Percentiles rank a stretch among this genome's conserved stretches.
These are phyloP conservation scores for Fusarium sp. DNA, from an alignment of 2,329 filamentous ascomycete genomes.

Conservation along the genomic window DNA sequence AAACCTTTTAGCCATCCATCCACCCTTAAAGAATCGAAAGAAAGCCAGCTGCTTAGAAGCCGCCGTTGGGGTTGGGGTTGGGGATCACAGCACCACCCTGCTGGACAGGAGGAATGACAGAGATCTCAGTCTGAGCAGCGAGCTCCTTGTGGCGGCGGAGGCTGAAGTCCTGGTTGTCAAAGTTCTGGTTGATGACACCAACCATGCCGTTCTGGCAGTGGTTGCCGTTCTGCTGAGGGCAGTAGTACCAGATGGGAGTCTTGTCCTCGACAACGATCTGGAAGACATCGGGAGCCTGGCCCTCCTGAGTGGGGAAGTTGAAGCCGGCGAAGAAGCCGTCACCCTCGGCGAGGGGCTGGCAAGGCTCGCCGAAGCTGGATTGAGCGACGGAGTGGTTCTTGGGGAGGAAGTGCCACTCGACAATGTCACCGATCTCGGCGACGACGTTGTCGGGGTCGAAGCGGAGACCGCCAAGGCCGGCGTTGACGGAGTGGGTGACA, in stretches of 20 bases:
- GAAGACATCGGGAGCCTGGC: conserved; percentile 57
- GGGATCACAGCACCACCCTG: conserved; percentile 53
- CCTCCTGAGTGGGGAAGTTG: conserved; percentile 51
- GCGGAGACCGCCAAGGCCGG: conserved; percentile 56
- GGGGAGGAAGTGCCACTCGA: conserved; percentile 68
- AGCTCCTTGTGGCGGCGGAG: conserved; percentile 52
- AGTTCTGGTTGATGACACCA: conserved; percentile 62
- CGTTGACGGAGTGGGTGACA: conserved; percentile 60
- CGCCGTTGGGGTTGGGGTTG: conserved; percentile 56
- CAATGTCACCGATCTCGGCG: conserved; percentile 60
- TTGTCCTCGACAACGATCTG: conserved; percentile 56
- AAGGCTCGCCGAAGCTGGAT: conserved; percentile 57
- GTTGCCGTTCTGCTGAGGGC: conserved; percentile 53
- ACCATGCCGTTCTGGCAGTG: conserved; percentile 64
- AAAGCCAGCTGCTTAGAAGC: conserved; percentile 45
- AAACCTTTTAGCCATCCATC: neutral
- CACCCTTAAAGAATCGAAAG: neutral
- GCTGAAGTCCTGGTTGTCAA: conserved; percentile 52
- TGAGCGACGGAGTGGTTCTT: conserved; percentile 62
- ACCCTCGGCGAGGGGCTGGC: conserved; percentile 52
- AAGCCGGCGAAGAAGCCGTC: conserved; percentile 61
- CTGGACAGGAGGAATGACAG: conserved; percentile 47
- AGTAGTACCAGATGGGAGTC: conserved; percentile 59
- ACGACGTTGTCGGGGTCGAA: conserved; percentile 64
- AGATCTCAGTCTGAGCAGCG: conserved; percentile 48